These are phyloP conservation scores for Naematelia aurantialba DNA, from an alignment of 768 basidiomycete species.

Conservation along the genomic window DNA sequence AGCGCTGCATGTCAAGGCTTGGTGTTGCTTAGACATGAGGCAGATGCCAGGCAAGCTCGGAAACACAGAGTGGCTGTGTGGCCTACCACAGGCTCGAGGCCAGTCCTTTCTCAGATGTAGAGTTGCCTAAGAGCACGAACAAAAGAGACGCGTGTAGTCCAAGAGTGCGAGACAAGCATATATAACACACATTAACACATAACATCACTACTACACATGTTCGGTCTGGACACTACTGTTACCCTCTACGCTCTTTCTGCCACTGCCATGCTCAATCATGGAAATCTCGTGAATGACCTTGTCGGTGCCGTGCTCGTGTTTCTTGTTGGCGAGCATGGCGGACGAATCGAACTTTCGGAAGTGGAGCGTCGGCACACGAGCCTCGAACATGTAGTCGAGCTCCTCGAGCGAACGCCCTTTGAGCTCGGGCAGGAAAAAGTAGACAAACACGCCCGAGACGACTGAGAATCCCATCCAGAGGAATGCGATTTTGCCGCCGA, in stretches of 20 bases:
- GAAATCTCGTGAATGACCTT: background rate
- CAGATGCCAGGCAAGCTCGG: too few relatives aligned
- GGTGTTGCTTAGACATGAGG: too few relatives aligned
- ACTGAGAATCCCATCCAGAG: constrained; percentile 13
- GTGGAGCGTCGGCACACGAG: background rate
- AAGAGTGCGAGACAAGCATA: too few relatives aligned
- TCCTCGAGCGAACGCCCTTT: constrained; percentile 28
- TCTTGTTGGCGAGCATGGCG: background rate
- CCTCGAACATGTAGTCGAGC: constrained; percentile 32
- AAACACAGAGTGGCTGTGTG: too few relatives aligned
- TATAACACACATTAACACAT: too few relatives aligned
- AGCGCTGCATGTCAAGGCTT: too few relatives aligned
- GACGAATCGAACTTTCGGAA: constrained; percentile 5
- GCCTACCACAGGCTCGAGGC: too few relatives aligned
- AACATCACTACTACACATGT: background rate
- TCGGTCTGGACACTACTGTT: background rate
- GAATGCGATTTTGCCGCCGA: constrained; percentile 21
- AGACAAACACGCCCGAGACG: constrained; percentile 14
- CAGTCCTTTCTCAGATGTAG: too few relatives aligned
- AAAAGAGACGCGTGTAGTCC: too few relatives aligned
- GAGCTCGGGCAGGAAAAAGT: constrained; percentile 31
- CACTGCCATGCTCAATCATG: background rate
- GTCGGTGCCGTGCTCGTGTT: background rate
- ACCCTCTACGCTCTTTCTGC: background rate
- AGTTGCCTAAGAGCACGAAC: too few relatives aligned